These are phyloP conservation scores for Neofusicoccum sp. DNA, from an alignment of 2,329 filamentous ascomycete species.

Conservation along the genomic window DNA sequence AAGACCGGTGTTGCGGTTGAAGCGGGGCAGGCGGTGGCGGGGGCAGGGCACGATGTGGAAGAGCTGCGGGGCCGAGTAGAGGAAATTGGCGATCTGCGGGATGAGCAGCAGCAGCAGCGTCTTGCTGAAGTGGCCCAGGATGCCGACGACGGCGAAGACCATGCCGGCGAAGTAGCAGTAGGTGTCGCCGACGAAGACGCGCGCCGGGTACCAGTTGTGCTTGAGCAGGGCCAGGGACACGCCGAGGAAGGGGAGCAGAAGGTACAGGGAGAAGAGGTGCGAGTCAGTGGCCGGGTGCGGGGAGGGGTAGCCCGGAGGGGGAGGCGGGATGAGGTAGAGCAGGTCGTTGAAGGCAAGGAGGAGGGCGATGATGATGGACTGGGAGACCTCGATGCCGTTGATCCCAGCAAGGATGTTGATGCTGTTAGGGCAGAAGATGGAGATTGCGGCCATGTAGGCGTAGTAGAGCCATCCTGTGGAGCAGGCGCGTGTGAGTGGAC, in stretches of 20 bases:
- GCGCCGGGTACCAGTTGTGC: conserved; percentile 95
- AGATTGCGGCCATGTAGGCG: conserved; percentile 90
- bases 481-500: background rate
- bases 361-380: conserved; percentile 85
- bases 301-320: conserved; percentile 56
- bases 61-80: conserved; percentile 89
- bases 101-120: conserved; percentile 87
- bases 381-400: conserved; percentile 94
- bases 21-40: conserved; percentile 83
- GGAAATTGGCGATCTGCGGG: conserved; percentile 94
- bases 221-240: conserved; percentile 81
- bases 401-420: conserved; percentile 99
- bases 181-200: conserved; percentile 95
- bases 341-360: conserved; percentile 83
- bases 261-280: conserved; percentile 92
- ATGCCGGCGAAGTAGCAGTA: conserved; percentile 99
- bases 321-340: conserved; percentile 74
- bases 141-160: conserved; percentile 96
- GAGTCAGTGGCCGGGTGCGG: conserved; percentile 93
- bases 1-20: conserved; percentile 80
- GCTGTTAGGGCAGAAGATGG: conserved; percentile 97
- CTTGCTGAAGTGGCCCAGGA: conserved; percentile 97
- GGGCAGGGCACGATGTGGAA: conserved; percentile 90
- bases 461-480: conserved; percentile 66
- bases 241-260: conserved; percentile 89